Evolutionary conservation across 106 monocot species (phyloP), one percentile per base, ranked within the genome.

Genomic region (Triglochin maritima): DNA sequence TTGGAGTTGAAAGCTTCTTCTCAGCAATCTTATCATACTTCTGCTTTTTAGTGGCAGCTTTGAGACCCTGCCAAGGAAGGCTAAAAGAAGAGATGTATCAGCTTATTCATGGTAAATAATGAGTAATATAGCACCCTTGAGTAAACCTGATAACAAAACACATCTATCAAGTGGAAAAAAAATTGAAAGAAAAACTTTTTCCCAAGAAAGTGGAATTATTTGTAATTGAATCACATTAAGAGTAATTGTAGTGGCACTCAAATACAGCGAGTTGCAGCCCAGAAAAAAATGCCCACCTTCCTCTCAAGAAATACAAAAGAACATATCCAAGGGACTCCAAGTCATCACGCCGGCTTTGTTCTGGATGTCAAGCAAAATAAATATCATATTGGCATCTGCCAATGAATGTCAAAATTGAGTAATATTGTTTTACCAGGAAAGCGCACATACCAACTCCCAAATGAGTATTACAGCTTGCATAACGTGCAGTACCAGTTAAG

Each of bases 391-490:
- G n/a, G 13, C 9, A 71, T 12, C 4, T 41, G 12, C 43, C 2
- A 17, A 51, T 47, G 72, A 55, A 15, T 60, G 62, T 43, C 11
- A 13, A 67, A 50, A 41, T 16, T 50, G 7, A 42, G 60, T 44
- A 61, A 17, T 42, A 42, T 42, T 61, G 60, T 3, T 29, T 44
- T 42, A 17, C 60, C 17, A 65, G 13, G 13, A 50, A 60, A 60
- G 29, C 13, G 4, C 13, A 59, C 77, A 76, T 86, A 88, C 95
- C 95, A 64, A 96, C 85, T 55, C 90, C 95, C 47, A 90, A 81
- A 82, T 96, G 95, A 69, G 95, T 96, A 63, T 96, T 90, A 73
- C 87, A 87, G 74, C 95, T 96, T 69, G 95, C 90, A 88, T 96
- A 96, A 2, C 95, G 81, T 72, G 95, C 95, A 63, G 95, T 96